Base-by-base conservation (phyloP, 2,329 filamentous ascomycete genomes). In the Bertia moriformis region DNA sequence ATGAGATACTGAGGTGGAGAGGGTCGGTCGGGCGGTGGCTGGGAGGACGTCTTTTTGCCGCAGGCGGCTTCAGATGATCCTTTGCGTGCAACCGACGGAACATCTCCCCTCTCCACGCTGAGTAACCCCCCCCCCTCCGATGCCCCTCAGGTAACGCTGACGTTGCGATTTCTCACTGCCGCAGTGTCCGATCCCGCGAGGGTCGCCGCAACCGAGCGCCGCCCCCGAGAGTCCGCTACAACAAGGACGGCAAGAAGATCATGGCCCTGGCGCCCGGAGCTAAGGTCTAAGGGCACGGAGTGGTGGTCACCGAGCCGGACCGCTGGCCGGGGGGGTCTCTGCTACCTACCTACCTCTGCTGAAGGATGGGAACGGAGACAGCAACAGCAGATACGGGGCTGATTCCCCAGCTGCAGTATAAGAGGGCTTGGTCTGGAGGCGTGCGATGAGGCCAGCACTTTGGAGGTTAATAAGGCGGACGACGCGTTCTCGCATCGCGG, bases 201-300 rank as follows among this genome's bases (percentile, higher is more conserved):
- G 91, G 91, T 58, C 89, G 91, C 66, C 91, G 91, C 71, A 98
- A 98, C 85, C 86, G 91, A 67, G 89, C 89, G 58, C 93, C 91
- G 59, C 91, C 91, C 55, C 91, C 91, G 61, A 80, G 91, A 63
- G 88, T 98, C 59, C 78, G 91, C 60, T 98, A 93, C 86, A 98
- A 98, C 84, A 95, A 96, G 83, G 91, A 98, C 63, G 89, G 88
- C 76, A 98, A 98, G 87, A 98, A 98, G 83, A 80, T 98, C 65
- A 82, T 80, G 65, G 87, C 89, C 52, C 83, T n/a, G 22, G 22
- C 82, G 61, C 79, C 86, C 69, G 71, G 71, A 52, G 73, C 74
- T 58, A 85, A 84, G 71, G 69, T 71, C 55, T 57, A 65, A 39
- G n/a, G n/a, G n/a, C n/a, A n/a, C n/a, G n/a, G n/a, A n/a, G n/a